phyloP scores from a whole-genome alignment of 805 yeast genomes.

The Saccharomyces eubayanus region DNA sequence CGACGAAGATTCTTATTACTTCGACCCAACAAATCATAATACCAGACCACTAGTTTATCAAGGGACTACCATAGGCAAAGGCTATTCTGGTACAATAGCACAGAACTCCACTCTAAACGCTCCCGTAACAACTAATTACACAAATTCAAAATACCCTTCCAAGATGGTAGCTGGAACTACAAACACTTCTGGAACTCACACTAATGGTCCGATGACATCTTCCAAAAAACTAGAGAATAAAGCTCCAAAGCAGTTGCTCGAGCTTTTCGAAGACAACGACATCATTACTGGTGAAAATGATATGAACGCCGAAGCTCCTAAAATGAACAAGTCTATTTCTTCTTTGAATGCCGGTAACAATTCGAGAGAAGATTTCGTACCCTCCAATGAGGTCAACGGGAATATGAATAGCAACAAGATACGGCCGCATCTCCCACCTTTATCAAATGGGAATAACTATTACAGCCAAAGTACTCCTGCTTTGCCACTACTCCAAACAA shows the following conservation, averaged over 20 bases:
- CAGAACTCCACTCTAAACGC: constrained; percentile 27
- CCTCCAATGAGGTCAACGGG: constrained; percentile 1
- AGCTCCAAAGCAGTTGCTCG: constrained; percentile 66
- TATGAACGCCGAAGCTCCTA: constrained; percentile 14
- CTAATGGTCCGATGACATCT: constrained; percentile 10
- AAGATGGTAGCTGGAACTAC: constrained; percentile 20
- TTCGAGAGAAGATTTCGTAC: constrained; percentile 6
- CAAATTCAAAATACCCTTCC: constrained; percentile 13
- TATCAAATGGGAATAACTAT: constrained; percentile 9
- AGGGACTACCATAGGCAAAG: constrained; percentile 28
- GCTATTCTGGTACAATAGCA: constrained; percentile 13
- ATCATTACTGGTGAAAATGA: constrained; percentile 19
- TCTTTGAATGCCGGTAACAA: constrained; percentile 9
- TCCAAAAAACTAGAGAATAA: constrained; percentile 17
- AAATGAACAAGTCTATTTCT: constrained; percentile 10
- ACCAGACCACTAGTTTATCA: constrained; percentile 16
- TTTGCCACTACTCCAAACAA: constrained; percentile 25
- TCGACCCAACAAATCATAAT: constrained; percentile 18
- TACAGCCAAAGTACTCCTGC: constrained; percentile 27
- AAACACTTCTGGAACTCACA: constrained; percentile 26
- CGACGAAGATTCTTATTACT: constrained; percentile 26
- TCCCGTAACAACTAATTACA: constrained; percentile 14
- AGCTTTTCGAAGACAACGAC: constrained; percentile 53
- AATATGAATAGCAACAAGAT: background rate
- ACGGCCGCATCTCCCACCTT: constrained; percentile 13